A percentile compares a stretch with the other conserved stretches of the same genome.
These are phyloP conservation scores for Colletotrichum lentis DNA, from an alignment of 2,329 filamentous ascomycete species.

Conservation along the genomic window DNA sequence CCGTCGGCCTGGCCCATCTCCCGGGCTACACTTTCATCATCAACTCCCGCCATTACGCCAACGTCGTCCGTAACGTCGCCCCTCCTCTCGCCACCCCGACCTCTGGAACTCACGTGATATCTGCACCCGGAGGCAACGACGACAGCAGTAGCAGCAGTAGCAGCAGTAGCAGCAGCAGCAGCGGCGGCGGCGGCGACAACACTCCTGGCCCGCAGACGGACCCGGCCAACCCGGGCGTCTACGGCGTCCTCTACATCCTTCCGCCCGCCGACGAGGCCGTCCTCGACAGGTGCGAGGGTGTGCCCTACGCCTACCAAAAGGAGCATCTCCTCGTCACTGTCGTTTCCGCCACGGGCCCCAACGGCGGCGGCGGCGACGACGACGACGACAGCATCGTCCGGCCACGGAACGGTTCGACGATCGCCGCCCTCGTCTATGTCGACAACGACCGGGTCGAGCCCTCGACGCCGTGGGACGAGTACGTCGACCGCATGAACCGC, in stretches of 20 bases:
- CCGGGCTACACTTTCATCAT: constrained; percentile 70
- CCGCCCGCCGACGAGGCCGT: constrained; percentile 57
- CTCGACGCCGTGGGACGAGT: constrained; percentile 62
- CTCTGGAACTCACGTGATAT: not conserved
- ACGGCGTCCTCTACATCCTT: constrained; percentile 66
- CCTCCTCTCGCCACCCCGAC: constrained; percentile 10
- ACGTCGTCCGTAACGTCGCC: constrained; percentile 58
- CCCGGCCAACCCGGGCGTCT: constrained; percentile 54
- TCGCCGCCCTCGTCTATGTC: constrained; percentile 66
- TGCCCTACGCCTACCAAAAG: constrained; percentile 69
- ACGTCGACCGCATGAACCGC: constrained; percentile 69
- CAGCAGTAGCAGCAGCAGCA: no score
- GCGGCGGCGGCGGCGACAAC: not conserved
- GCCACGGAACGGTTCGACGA: not conserved
- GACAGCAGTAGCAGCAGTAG: constrained; percentile 7
- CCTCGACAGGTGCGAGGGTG: constrained; percentile 69
- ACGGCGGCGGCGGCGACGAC: not conserved
- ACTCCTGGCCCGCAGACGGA: not conserved
- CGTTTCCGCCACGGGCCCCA: not conserved
- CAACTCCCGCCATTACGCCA: constrained; percentile 72
- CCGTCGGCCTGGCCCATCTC: constrained; percentile 66
- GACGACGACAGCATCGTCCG: not conserved
- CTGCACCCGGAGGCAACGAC: constrained; percentile 7
- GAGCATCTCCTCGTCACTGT: constrained; percentile 55
- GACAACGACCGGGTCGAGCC: constrained; percentile 54